Evolutionary conservation across 306 rosid genomes (phyloP).

Genomic region (Hippophae gyantsensis): DNA sequence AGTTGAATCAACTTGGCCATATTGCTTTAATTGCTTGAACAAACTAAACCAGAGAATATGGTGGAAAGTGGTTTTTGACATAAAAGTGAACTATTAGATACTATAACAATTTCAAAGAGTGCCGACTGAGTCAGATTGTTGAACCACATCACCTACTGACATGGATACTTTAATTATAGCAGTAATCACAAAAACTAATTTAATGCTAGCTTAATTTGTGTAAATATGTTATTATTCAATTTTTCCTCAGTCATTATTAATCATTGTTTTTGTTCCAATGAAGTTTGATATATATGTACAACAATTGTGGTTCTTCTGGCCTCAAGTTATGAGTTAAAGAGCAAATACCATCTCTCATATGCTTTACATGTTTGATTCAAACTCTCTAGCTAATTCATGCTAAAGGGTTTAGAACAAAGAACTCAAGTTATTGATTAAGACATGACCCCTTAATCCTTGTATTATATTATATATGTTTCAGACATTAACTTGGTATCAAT

Average conservation of each 20-base stretch:
- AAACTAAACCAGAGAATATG: slow-evolving; percentile 8
- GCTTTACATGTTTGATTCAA: too few species aligned
- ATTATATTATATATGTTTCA: too few species aligned
- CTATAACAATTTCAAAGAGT: slow-evolving; percentile 25
- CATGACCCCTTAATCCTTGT: too few species aligned
- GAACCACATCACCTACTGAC: slow-evolving; percentile 38
- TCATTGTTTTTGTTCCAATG: not conserved
- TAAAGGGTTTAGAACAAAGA: too few species aligned
- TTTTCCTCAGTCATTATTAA: not conserved
- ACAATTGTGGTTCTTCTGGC: too few species aligned
- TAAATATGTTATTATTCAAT: slow-evolving; percentile 11
- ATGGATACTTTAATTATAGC: slow-evolving; percentile 20
- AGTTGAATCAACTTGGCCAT: slow-evolving; percentile 45
- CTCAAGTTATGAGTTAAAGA: too few species aligned
- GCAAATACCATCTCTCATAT: too few species aligned
- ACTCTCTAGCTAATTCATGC: too few species aligned
- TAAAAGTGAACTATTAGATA: slow-evolving; percentile 23
- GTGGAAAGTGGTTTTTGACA: slow-evolving; percentile 14
- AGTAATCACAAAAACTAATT: not conserved
- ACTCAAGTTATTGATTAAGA: too few species aligned
- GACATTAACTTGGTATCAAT: too few species aligned
- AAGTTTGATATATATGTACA: not conserved
- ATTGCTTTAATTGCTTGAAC: slow-evolving; percentile 18
- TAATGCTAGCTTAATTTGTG: slow-evolving; percentile 1
- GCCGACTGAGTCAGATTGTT: slow-evolving; percentile 41